Evolutionary conservation across 805 yeast species (phyloP), one percentile per base, ranked within the genome.

Genomic region (Nakazawaea wyomingensis): DNA sequence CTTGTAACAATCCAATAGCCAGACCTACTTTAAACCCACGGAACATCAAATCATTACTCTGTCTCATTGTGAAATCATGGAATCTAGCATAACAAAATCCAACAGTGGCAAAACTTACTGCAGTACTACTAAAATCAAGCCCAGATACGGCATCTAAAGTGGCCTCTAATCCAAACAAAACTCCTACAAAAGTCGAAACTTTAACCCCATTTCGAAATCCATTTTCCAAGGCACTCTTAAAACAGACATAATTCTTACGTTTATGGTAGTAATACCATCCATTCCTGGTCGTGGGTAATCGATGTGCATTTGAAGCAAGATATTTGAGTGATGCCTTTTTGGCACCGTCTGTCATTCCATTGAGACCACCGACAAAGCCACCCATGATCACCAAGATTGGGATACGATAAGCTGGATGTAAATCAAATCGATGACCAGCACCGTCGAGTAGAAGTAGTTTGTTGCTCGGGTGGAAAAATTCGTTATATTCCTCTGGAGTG

Each of bases 201-300:
- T 69, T 72, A 14, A 52, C 48, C 42, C 68, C 72, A 8, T 65
- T 65, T 29, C 53, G 58, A n/a, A 71, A 51, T 0, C 82, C 89
- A 6, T 50, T 42, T 16, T 63, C 64, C 48, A 77, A 61, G 1
- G 85, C 86, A 21, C 68, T 66, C 45, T 74, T 68, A 28, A 83
- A 60, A 61, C 86, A 77, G 24, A 82, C 84, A 59, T 85, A 84
- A 60, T 85, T 83, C 64, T 85, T 87, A 48, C 87, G 72, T 61
- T 84, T 86, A 61, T 87, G 93, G 61, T 87, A 87, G 57, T 82
- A 83, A 55, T 83, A 87, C 96, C 96, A 87, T 0, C 91, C 93
- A 17, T 87, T 89, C 42, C 78, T 82, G 0, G 82, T 78, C 18
- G 61, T 69, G 6, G 96, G 96, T 45, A 88, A 63, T 41, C 96